Percentiles rank a stretch among this genome's conserved stretches.
Evolutionary conservation across 345 rosid species (phyloP).

Genomic region (Cardamine resedifolia): DNA sequence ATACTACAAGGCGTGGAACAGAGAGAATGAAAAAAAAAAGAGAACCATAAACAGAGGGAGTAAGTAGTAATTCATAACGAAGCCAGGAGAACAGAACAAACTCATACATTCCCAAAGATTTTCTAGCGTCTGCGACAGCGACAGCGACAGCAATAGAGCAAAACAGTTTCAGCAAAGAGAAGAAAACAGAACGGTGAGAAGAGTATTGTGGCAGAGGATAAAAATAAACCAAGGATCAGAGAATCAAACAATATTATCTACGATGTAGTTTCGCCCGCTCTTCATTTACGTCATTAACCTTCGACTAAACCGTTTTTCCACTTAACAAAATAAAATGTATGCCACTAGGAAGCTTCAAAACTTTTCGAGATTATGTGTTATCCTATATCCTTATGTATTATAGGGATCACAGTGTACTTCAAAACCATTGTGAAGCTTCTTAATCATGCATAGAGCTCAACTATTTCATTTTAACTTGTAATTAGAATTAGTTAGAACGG

Average conservation of each 20-base stretch:
- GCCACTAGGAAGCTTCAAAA: not conserved
- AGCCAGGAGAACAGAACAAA: not conserved
- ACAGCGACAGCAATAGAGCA: no score
- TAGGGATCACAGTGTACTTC: not conserved
- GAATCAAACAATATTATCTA: not conserved
- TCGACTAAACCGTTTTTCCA: not conserved
- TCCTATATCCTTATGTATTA: not conserved
- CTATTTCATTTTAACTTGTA: not conserved
- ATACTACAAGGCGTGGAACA: not conserved
- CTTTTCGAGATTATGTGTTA: not conserved
- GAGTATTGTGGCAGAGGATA: no score
- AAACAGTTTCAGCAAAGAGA: not conserved
- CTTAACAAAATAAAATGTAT: not conserved
- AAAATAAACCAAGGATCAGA: not conserved
- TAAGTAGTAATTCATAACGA: not conserved
- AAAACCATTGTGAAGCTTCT: not conserved
- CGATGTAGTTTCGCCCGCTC: not conserved
- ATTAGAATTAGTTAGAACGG: not conserved
- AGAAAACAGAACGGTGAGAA: no score
- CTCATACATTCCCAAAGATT: not conserved
- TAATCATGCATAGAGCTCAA: not conserved
- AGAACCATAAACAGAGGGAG: not conserved
- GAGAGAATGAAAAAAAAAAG: not conserved
- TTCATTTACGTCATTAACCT: not conserved
- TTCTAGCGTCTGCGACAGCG: no score